Percentiles rank a stretch among this genome's conserved stretches.
These are phyloP conservation scores for Moesziomyces globuligerus DNA, from an alignment of 1,284 basidiomycete genomes.

Conservation along the genomic window DNA sequence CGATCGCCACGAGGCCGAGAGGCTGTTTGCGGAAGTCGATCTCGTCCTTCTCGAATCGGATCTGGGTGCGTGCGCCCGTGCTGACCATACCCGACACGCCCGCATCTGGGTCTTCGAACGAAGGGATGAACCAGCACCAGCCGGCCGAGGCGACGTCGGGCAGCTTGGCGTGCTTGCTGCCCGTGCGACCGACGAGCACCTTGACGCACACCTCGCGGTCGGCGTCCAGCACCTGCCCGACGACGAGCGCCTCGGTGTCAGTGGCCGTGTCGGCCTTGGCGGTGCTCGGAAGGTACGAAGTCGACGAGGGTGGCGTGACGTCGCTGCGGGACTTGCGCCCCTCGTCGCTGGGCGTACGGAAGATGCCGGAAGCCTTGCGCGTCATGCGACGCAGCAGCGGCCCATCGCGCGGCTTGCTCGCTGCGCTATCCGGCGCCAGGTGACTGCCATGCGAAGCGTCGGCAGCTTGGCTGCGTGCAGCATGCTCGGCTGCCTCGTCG, in stretches of 20 bases:
- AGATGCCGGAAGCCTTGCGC: conserved; percentile 19
- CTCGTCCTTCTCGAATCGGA: conserved; percentile 55
- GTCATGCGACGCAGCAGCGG: conserved; percentile 7
- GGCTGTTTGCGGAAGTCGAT: conserved; percentile 67
- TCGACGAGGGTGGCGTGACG: conserved; percentile 29
- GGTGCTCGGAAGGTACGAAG: conserved; percentile 14
- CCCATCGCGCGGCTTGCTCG: not conserved
- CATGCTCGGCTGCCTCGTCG: not conserved
- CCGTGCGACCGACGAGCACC: conserved; percentile 62
- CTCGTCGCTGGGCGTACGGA: conserved; percentile 4
- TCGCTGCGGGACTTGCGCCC: not conserved
- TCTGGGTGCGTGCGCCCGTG: conserved; percentile 15
- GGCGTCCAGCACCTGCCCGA: conserved; percentile 53
- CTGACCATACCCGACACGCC: conserved; percentile 7
- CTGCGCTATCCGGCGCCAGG: conserved; percentile 2
- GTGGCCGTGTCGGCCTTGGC: not conserved
- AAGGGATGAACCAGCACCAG: conserved; percentile 66
- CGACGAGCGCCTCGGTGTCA: not conserved
- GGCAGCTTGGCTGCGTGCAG: too few species aligned
- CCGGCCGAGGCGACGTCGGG: conserved; percentile 64
- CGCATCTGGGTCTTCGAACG: conserved; percentile 59
- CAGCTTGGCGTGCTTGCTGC: conserved; percentile 61
- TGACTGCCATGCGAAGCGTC: not conserved
- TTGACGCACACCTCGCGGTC: conserved; percentile 66
- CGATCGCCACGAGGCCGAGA: conserved; percentile 57